Evolutionary conservation across 306 rosid genomes (phyloP).

Genomic region (Crotalaria pallida): DNA sequence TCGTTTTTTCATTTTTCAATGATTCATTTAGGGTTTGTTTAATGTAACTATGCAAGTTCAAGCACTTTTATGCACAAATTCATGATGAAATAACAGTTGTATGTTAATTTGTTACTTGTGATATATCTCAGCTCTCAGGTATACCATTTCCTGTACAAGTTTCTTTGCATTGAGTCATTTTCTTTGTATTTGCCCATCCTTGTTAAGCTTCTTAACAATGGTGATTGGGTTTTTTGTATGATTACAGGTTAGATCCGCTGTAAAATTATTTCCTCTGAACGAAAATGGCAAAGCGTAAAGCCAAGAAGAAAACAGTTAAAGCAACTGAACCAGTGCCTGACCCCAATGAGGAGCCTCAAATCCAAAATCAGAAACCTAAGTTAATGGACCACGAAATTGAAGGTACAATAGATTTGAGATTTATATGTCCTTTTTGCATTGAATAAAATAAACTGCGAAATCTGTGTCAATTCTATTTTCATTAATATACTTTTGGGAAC

Average conservation of each 20-base stretch:
- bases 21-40: neutral
- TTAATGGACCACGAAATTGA: slow-evolving; percentile 42
- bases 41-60: slow-evolving; percentile 23
- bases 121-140: neutral
- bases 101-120: neutral
- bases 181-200: no score
- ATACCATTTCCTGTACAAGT: neutral
- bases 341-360: slow-evolving; percentile 26
- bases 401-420: slow-evolving; percentile 26
- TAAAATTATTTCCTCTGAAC: neutral
- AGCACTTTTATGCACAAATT: neutral
- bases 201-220: neutral
- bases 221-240: neutral
- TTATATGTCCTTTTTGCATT: neutral
- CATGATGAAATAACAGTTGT: neutral
- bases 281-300: slow-evolving; percentile 53
- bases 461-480: neutral
- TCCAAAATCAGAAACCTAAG: slow-evolving; percentile 27
- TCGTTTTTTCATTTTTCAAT: neutral
- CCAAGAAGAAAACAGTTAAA: slow-evolving; percentile 33
- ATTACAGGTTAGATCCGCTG: neutral
- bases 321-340: slow-evolving; percentile 15
- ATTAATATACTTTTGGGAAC: neutral
- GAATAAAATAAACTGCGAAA: neutral
- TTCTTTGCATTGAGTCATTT: no score